Evolutionary conservation across 352 stramenopile species (phyloP), one percentile per base, ranked within the genome.

Genomic region (Phytophthora sp.): DNA sequence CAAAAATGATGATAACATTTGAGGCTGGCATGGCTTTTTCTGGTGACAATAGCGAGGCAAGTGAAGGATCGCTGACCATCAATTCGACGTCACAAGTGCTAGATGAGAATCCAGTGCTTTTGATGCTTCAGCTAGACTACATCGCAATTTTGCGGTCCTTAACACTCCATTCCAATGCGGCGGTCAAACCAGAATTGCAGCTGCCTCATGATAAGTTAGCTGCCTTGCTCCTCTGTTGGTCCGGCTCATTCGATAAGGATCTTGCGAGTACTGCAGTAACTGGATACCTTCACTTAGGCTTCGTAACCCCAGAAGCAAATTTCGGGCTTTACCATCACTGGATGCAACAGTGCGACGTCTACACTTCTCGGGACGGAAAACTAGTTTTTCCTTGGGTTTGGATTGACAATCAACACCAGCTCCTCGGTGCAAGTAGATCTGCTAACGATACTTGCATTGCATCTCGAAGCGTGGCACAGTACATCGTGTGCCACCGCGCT

Each of bases 101-200:
- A 0, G 54, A 77, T 3, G 49, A 48, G 6, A 63, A 54, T 8
- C 62, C 78, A 15, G 23, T 78, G 9, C 24, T 78, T 13, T 76
- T 88, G 9, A 88, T 92, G 83, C 75, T 85, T 15, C 79, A 91
- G 53, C 75, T 89, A 30, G 83, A 92, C 44, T 84, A 89, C 23
- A 80, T 81, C 37, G 66, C 63, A 0, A 79, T 38, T 48, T 31
- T 87, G 12, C 71, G 67, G 9, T 35, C 44, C 0, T 37, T 87
- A 21, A 12, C 72, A 17, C 42, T 70, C 9, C 48, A 70, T 31
- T 61, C 53, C 20, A 70, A 61, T 15, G 30, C 48, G 4, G 31
- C 28, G 20, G 8, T 9, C 3, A 68, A 66, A 27, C 30, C 54
- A 27, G 46, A 13, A 23, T n/a, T 59, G 6, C 62, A 66, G 13